A percentile compares a stretch with the other conserved stretches of the same genome.
Evolutionary conservation across 257 asterid genomes (phyloP).

Genomic region (Striga asiatica): DNA sequence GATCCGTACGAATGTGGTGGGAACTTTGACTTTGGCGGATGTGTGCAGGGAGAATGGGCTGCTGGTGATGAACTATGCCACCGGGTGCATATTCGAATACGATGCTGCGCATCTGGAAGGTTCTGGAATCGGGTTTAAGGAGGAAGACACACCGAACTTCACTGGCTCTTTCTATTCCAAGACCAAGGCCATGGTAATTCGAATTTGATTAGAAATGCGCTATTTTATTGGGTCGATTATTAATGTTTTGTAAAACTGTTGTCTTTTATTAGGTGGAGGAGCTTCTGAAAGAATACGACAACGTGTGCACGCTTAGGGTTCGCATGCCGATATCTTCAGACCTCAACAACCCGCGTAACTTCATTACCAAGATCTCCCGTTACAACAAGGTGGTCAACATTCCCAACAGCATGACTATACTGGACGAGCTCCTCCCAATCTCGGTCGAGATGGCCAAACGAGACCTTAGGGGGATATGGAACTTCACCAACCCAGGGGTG

Average conservation of each 20-base stretch:
- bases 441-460: conserved; percentile 52
- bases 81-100: conserved; percentile 62
- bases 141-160: conserved; percentile 53
- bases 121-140: conserved; percentile 54
- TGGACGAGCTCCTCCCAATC: conserved; percentile 49
- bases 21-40: conserved; percentile 49
- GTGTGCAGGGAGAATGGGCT: conserved; percentile 44
- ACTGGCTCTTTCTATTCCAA: conserved; percentile 51
- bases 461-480: conserved; percentile 40
- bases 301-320: conserved; percentile 50
- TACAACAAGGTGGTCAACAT: conserved; percentile 48
- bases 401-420: conserved; percentile 51
- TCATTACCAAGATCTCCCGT: conserved; percentile 41
- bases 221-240: no score
- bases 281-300: conserved; percentile 43
- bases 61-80: conserved; percentile 44
- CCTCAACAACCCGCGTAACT: conserved; percentile 43
- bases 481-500: conserved; percentile 48
- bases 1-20: conserved; percentile 46
- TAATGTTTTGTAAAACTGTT: no score
- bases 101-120: conserved; percentile 48
- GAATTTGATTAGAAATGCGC: no score
- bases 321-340: conserved; percentile 51
- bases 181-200: conserved; percentile 60
- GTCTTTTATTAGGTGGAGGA: conserved; percentile 42